Base-by-base conservation (phyloP, 176 grass and related monocot genomes). In the Elymus sibiricus region DNA sequence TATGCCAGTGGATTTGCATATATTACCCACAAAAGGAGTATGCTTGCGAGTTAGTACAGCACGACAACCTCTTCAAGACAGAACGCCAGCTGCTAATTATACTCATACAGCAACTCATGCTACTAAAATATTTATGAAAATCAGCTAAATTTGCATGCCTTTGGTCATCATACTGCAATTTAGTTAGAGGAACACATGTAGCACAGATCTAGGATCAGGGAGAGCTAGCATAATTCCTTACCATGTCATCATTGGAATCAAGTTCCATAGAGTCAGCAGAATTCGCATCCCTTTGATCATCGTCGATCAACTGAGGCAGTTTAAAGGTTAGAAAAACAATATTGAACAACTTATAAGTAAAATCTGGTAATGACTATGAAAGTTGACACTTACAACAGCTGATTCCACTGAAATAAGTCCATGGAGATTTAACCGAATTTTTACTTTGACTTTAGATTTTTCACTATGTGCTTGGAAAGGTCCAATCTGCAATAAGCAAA, bases 361-460 rank as follows among this genome's bases (percentile, higher is more conserved):
- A 79, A 82, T 40, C 13, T 59, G 28, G 12, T 24, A 74, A 64
- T 63, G 63, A 82, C 56, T 84, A 55, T 37, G 84, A 58, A 87
- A 59, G 19, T 82, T 67, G 44, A 82, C 58, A 87, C 94, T 96
- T 84, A 99, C 97, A 76, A 80, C 58, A 86, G 90, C 97, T 60
- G 92, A 96, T 90, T 99, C 90, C 17, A 96, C 92, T 78, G 83
- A 91, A 91, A 99, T 80, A 67, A 96, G 85, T 59, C 94, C 94
- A 96, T 99, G 97, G 47, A 99, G 92, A 94, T 96, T 96, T 82
- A 99, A 84, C 42, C 90, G 82, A 68, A 96, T 34, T 87, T 78
- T 96, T 66, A 99, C 85, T 99, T 99, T 99, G 32, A 96, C 84
- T 91, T 86, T 90, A 77, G 90, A 80, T 73, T 89, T 91, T 86